Percentiles rank a stretch among this genome's conserved stretches.
These are phyloP conservation scores for Boletus sp. DNA, from an alignment of 768 basidiomycete species.

Conservation along the genomic window DNA sequence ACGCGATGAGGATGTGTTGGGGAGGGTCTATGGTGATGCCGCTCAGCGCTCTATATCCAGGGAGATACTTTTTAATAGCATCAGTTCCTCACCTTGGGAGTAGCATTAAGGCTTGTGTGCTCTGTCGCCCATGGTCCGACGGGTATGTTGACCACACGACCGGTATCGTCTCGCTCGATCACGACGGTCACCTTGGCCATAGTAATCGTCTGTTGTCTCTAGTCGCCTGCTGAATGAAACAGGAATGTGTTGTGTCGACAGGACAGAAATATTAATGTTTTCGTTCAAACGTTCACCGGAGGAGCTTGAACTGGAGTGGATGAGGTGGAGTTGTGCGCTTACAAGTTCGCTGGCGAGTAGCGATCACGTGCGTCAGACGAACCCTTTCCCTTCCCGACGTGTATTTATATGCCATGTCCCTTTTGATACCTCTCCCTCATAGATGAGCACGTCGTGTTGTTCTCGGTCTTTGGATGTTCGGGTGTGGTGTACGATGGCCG, in stretches of 20 bases:
- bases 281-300: too few relatives aligned
- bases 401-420: too few relatives aligned
- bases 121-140: not conserved
- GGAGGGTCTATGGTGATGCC: not conserved
- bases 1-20: not conserved
- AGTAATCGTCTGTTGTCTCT: not conserved
- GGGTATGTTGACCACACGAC: conserved; percentile 18
- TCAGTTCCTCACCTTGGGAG: conserved; percentile 20
- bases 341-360: too few relatives aligned
- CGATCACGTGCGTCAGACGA: too few relatives aligned
- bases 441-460: not conserved
- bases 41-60: conserved; percentile 5
- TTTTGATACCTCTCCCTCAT: not conserved
- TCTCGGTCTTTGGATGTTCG: not conserved
- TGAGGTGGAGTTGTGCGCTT: too few relatives aligned
- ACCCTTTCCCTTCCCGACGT: too few relatives aligned
- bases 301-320: too few relatives aligned
- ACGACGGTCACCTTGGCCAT: conserved; percentile 8
- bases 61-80: too few relatives aligned
- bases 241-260: not conserved
- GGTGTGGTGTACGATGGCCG: not conserved
- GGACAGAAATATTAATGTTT: not conserved
- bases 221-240: not conserved
- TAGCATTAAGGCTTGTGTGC: not conserved
- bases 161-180: conserved; percentile 21